These are phyloP conservation scores for Amaranthus tricolor DNA, from an alignment of 179 eudicot species.

Conservation along the genomic window DNA sequence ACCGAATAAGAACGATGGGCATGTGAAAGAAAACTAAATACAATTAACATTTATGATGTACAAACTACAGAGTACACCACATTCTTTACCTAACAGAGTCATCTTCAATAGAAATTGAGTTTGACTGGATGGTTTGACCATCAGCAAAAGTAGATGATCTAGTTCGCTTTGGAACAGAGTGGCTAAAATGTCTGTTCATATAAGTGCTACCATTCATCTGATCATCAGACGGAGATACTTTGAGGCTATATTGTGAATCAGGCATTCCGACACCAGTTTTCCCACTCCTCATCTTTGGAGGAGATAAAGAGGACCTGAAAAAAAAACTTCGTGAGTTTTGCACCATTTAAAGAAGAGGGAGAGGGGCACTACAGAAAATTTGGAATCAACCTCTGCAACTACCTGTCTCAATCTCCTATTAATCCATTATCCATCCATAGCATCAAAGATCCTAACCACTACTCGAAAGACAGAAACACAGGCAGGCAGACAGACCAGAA, in stretches of 20 bases:
- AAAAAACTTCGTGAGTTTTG: constrained; percentile 22
- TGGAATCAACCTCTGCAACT: neutral
- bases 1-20: neutral
- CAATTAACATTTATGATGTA: neutral
- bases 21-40: constrained; percentile 1
- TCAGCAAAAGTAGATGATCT: constrained; percentile 58
- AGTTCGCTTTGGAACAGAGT: constrained; percentile 54
- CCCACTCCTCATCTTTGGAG: constrained; percentile 38
- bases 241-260: constrained; percentile 29
- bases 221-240: constrained; percentile 34
- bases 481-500: neutral
- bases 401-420: constrained; percentile 14
- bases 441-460: neutral
- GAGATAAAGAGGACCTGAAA: constrained; percentile 46
- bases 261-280: constrained; percentile 28
- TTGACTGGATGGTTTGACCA: constrained; percentile 39
- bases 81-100: constrained; percentile 42
- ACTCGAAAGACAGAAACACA: too few species aligned
- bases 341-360: constrained; percentile 3
- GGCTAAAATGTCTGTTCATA: constrained; percentile 29
- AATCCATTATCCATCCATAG: neutral
- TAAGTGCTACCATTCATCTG: constrained; percentile 34
- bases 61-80: neutral
- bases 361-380: neutral
- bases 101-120: constrained; percentile 37